Base-by-base conservation (phyloP, 306 rosid genomes). In the Sphenostylis stenocarpa region DNA sequence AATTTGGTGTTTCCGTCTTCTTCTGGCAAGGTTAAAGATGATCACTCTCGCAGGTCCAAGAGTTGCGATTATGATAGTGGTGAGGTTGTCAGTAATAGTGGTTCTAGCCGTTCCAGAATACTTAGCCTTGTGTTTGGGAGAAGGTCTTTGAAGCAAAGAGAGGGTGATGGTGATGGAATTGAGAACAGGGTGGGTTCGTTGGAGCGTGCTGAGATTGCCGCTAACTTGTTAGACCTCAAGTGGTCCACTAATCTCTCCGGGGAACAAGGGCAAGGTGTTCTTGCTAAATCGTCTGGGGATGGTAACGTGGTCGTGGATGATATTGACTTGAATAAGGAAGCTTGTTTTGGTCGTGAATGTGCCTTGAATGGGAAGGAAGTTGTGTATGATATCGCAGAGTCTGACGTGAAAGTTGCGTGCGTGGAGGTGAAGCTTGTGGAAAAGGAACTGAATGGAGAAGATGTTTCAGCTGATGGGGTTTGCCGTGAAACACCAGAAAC, bases 131-230 rank as follows among this genome's bases (percentile, higher is more conserved):
- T 91, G 34, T 89, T 86, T 41, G 92, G 97, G 45, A 58, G 87
- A 75, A 73, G 20, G 56, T 77, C 44, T 43, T 47, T 60, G 53
- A 58, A 43, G 60, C 83, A 38, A 17, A 77, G 13, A 78, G 36
- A 7, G 53, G 66, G 51, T 19, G 4, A 31, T 6, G 23, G 23
- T n/a, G 26, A 33, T 7, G 72, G 36, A 7, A 67, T 43, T 67
- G 76, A 48, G 15, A 57, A 28, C 6, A 86, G 86, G 68, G 69
- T 23, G 24, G 81, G 83, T 53, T 91, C 91, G 0, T 51, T 91
- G 78, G 91, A 89, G 77, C 87, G 93, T 23, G 99, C 97, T 61
- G 91, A 92, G 84, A 84, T 89, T 75, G 96, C 94, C 0, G 98
- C 96, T 3, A 73, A 91, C 69, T 86, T 96, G 80, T 73, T 96